Conservation (phyloP, 2,329 filamentous ascomycete species). For the Tolypocladium ovalisporum region DNA sequence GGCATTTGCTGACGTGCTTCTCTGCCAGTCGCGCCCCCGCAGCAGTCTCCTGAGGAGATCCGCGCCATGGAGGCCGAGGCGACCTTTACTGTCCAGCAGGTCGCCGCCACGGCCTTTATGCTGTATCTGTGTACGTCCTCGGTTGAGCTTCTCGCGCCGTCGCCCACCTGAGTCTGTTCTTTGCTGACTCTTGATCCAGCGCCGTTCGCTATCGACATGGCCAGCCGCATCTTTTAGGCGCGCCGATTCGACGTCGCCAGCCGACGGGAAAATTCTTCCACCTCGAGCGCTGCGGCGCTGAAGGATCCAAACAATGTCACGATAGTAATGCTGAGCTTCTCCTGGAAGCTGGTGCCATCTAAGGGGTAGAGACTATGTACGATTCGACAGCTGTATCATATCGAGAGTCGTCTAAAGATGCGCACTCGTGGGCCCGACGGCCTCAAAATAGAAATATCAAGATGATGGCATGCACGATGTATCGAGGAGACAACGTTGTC, state of each 20-base stretch:
- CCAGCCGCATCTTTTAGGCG: slow-evolving; percentile 30
- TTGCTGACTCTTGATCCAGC: slow-evolving; percentile 25
- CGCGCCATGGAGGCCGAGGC: slow-evolving; percentile 58
- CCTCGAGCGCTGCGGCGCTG: not conserved
- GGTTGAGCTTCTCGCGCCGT: not conserved
- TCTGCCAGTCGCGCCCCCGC: slow-evolving; percentile 52
- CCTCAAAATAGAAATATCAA: not conserved
- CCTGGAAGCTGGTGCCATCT: not conserved
- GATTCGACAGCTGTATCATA: not conserved
- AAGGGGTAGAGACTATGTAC: not conserved
- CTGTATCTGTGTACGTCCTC: slow-evolving; percentile 63
- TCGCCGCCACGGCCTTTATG: slow-evolving; percentile 52
- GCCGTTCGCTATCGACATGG: slow-evolving; percentile 46
- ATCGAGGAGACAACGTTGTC: not conserved
- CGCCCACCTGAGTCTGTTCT: not conserved
- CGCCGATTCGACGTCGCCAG: not conserved
- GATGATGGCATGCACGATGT: not conserved
- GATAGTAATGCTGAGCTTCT: not conserved
- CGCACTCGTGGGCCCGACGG: not conserved
- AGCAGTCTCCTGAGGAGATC: slow-evolving; percentile 60
- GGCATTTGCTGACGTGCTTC: slow-evolving; percentile 10
- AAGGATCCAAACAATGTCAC: not conserved
- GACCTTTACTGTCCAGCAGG: slow-evolving; percentile 54
- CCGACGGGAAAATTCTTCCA: not conserved
- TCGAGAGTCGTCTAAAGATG: not conserved